phyloP scores from a whole-genome alignment of 495 filamentous ascomycete genomes.

The Penicillium cinerascens region DNA sequence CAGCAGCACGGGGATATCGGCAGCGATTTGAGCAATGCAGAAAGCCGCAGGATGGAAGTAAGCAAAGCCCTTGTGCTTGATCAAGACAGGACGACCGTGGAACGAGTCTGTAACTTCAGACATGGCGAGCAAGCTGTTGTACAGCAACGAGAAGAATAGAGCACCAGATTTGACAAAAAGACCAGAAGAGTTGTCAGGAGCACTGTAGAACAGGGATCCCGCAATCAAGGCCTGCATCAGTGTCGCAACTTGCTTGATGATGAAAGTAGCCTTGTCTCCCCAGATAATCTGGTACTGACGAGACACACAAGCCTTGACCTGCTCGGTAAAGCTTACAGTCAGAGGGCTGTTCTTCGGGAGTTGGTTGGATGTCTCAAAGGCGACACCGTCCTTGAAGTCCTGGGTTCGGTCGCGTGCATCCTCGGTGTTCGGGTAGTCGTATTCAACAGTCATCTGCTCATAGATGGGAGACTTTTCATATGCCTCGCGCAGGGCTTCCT shows the following conservation, averaged over 20 bases:
- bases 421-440: slow-evolving; percentile 14
- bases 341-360: slow-evolving; percentile 44
- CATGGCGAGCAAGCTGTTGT: slow-evolving; percentile 67
- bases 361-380: slow-evolving; percentile 35
- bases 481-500: slow-evolving; percentile 33
- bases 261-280: slow-evolving; percentile 56
- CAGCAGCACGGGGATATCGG: slow-evolving; percentile 64
- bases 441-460: slow-evolving; percentile 35
- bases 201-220: slow-evolving; percentile 38
- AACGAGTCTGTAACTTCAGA: slow-evolving; percentile 70
- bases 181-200: slow-evolving; percentile 33
- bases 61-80: slow-evolving; percentile 71
- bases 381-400: slow-evolving; percentile 45
- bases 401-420: slow-evolving; percentile 40
- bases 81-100: slow-evolving; percentile 61
- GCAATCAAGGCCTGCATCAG: slow-evolving; percentile 34
- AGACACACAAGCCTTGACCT: slow-evolving; percentile 50
- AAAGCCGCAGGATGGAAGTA: slow-evolving; percentile 72
- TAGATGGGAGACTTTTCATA: slow-evolving; percentile 42
- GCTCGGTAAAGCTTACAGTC: slow-evolving; percentile 53
- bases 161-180: slow-evolving; percentile 51
- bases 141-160: slow-evolving; percentile 67
- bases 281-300: slow-evolving; percentile 56
- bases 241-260: slow-evolving; percentile 52
- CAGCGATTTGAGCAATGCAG: slow-evolving; percentile 62